Evolutionary conservation across 352 stramenopile genomes (phyloP), one percentile per base, ranked within the genome.

Genomic region (Lagenidium sp.): DNA sequence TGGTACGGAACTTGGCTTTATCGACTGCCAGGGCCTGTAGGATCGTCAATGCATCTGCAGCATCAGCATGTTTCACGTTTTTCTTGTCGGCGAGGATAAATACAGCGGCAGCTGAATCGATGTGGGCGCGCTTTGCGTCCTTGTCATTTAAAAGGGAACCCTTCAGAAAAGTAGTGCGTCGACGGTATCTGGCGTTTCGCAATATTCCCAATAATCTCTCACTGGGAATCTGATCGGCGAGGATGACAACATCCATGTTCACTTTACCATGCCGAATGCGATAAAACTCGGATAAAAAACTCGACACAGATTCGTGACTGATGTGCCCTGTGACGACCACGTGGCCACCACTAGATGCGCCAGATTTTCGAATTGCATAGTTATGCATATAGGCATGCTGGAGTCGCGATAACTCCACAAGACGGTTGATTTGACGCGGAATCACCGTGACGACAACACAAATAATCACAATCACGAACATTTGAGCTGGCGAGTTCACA

Each of bases 201-300:
- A 81, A 51, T 39, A 84, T 36, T 1, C 51, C 43, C 2, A 68
- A 58, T 13, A 84, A 44, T 0, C 56, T 41, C 19, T 67, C 50
- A 11, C 35, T 58, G 2, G 71, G 71, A 6, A 69, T 36, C 21
- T 61, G 38, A 19, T 69, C 55, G 2, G 47, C 53, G 8, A 84
- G 39, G 24, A 81, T 66, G 3, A 81, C 68, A 4, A 84, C 68
- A 34, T 81, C 68, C 67, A 84, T 79, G 43, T 77, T 72, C 26
- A 84, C 58, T 34, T 65, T 63, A 24, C 71, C 71, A 28, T 75
- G 65, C 1, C 67, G 55, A 35, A 56, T 45, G 29, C 68, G 65
- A 44, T 84, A 84, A 41, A 84, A 84, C 47, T 84, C 71, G 40
- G 55, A 53, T 13, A 84, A 54, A 36, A 84, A 84, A 21, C 68